Base-by-base conservation (phyloP, 2,329 filamentous ascomycete genomes). In the Drechslera avenae region DNA sequence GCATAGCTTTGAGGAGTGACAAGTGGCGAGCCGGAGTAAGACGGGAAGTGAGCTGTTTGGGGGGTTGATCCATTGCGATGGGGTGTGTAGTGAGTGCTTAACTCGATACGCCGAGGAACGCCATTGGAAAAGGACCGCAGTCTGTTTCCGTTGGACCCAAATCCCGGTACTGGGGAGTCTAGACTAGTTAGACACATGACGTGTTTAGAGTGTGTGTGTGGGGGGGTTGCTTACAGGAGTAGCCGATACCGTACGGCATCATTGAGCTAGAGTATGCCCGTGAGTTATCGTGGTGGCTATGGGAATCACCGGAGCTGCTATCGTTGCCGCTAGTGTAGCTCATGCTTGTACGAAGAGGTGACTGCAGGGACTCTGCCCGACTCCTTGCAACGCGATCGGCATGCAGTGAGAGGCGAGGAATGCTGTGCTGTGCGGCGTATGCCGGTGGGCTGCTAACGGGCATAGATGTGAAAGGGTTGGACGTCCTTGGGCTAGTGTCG, bases 271-370 rank as follows among this genome's bases (percentile, higher is more conserved):
- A 68, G 53, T 66, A 69, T 7, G 65, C 57, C 14, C 64, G 55
- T 48, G 61, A 58, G 41, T 52, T 54, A 19, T 70, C 66, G 6
- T 60, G 46, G 35, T 68, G 67, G 47, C 42, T 58, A 30, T 47
- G 50, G 2, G 66, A 57, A 45, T 67, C 68, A 35, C 60, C 42
- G 1, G 63, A 63, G 32, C 60, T 58, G 35, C 52, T 54, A 19
- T 72, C 68, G 43, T 56, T 56, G 10, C 63, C 67, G 33, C 65
- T 60, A 18, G 61, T 72, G 55, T 79, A 79, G 28, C 76, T 78
- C 67, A 79, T 75, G 66, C 76, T 79, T 6, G 75, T 73, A 46
- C 77, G 68, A 12, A 80, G 63, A 2, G 77, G 76, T 10, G 77
- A 78, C 26, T 73, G 72, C 3, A 76, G 63, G 4, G 75, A 71